Conservation (phyloP, 1,284 basidiomycete species). For the Apiotrichum akiyoshidainum region DNA sequence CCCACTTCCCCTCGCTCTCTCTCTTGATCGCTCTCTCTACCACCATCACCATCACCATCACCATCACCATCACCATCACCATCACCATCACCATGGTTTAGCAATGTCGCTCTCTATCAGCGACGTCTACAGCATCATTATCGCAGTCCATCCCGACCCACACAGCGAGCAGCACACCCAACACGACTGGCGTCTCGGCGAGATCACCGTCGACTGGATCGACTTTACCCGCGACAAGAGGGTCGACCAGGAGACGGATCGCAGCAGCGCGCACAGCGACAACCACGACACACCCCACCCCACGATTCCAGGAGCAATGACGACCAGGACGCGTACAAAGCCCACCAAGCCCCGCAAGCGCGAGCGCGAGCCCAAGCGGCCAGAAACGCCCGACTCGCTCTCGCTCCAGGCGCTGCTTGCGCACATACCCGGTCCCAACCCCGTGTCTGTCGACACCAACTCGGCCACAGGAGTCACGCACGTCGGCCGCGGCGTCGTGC, state of each 20-base stretch:
- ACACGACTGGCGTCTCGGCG: conserved; percentile 43
- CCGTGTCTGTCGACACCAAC: conserved; percentile 29
- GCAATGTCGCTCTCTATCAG: conserved; percentile 7
- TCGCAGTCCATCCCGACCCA: conserved; percentile 29
- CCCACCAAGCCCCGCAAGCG: conserved; percentile 1
- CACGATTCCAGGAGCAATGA: conserved; percentile 15
- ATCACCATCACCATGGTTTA: conserved; percentile 5
- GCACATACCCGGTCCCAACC: conserved; percentile 45
- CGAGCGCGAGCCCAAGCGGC: conserved; percentile 1
- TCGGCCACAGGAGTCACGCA: conserved; percentile 40
- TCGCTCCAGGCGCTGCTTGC: conserved; percentile 45
- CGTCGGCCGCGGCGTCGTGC: conserved; percentile 51
- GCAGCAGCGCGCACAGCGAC: neutral
- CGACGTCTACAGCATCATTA: conserved; percentile 36
- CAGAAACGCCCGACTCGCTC: conserved; percentile 27
- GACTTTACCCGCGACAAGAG: conserved; percentile 48
- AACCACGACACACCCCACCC: neutral
- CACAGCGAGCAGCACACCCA: conserved; percentile 5
- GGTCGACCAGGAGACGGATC: conserved; percentile 14
- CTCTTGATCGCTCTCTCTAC: neutral
- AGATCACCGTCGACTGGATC: conserved; percentile 48
- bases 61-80: conserved; percentile 8
- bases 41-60: conserved; percentile 2
- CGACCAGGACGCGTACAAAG: conserved; percentile 11
- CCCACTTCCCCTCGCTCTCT: no score